Evolutionary conservation across 148 eudicot genomes (phyloP), one percentile per base, ranked within the genome.

Genomic region (Rhododendron vialii): DNA sequence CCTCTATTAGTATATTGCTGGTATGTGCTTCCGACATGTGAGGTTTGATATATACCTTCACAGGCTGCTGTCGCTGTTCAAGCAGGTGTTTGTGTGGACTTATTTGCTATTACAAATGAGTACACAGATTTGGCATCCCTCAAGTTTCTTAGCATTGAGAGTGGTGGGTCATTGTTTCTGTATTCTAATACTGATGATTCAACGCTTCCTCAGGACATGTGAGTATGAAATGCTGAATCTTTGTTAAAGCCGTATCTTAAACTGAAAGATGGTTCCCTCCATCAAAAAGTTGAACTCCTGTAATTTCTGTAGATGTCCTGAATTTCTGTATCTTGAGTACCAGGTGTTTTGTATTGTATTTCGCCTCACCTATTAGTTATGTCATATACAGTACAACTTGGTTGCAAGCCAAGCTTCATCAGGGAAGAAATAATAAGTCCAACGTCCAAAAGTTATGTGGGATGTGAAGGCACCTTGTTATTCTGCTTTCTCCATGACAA

Each of bases 31-130:
- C 80, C 65, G 50, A 83, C 85, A 80, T 51, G 26, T 81, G 75
- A 88, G 85, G 75, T 82, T 90, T 92, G 89, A 87, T 86, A 85
- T 90, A 80, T 88, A 78, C 93, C 93, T 92, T 89, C 88, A 86
- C 96, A 96, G 99, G 99, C 99, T 92, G 96, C 98, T 88, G 94
- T 93, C 79, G 99, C 99, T 90, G 99, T 93, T 91, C 99, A 96
- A 95, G 90, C 98, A 88, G 99, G 99, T 93, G 99, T 96, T 83
- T 96, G 99, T 89, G 96, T 96, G 82, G 99, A 96, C 93, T 88
- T 96, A 87, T 93, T 95, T 92, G 99, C 99, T 87, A 93, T 96
- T 74, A 96, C 99, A 85, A 94, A 96, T 90, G 99, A 96, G 91
- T 96, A 96, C 85, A 96, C 98, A 65, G 99, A 96, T 87, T 88